Evolutionary conservation across 805 yeast genomes (phyloP), one percentile per base, ranked within the genome.

Genomic region (Priceomyces carsonii): DNA sequence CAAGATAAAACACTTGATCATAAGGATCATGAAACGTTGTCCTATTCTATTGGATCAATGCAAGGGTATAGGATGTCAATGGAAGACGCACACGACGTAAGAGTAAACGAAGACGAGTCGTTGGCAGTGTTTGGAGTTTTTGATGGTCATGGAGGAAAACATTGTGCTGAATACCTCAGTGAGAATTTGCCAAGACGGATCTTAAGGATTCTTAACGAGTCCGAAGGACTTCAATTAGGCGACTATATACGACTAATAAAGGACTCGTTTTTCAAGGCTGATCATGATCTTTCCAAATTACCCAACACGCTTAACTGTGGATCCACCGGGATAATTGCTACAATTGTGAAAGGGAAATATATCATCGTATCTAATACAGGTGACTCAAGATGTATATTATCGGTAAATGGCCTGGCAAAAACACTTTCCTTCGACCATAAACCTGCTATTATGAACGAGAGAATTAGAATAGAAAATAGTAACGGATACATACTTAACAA

Each of bases 111-210:
- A 32, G 67, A 64, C 40, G 68, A 63, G 20, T 29, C 60, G 8
- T 43, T 63, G 18, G 63, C 75, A 8, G 69, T 84, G 3, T 82
- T 80, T 55, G 88, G 83, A 0, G 84, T 85, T 1, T 85, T 82
- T 57, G 95, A 85, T 57, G 95, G 95, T 2, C 95, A 85, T 55
- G 95, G 95, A 2, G 90, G 91, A 10, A 66, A 73, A 5, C 71
- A 73, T 17, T 71, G 84, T 15, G 79, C 90, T 1, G 69, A 68
- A 22, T 75, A 63, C 42, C 57, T 84, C 4, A 68, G 79, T 26
- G 65, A 65, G 15, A 51, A 53, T 15, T 58, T 79, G 16, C 70
- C 71, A 4, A 47, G 47, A 15, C 36, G 48, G 20, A 57, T 73
- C n/a, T 64, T 68, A 44, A 48, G 48, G 26, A 30, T 40, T 12